Evolutionary conservation across 352 stramenopile genomes (phyloP).

Genomic region (Globisporangium takayamanum): DNA sequence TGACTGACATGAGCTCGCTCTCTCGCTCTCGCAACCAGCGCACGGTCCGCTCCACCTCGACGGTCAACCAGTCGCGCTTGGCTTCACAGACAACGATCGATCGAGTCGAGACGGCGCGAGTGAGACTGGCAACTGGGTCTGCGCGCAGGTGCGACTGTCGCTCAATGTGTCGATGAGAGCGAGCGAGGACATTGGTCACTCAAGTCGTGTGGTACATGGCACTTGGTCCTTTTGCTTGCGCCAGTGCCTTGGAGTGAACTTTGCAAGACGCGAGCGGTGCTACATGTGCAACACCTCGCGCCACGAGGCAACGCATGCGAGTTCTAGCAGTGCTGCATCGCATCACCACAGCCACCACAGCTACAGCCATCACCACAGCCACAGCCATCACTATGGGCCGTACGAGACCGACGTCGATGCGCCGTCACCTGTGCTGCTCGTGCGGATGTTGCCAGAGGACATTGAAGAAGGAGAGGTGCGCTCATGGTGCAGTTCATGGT

Average conservation of each 20-base stretch:
- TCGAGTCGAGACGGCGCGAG: background rate
- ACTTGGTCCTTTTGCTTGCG: no score
- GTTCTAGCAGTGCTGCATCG: no score
- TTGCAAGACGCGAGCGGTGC: conserved; percentile 47
- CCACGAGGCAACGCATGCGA: background rate
- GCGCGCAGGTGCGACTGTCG: conserved; percentile 32
- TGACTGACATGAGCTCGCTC: background rate
- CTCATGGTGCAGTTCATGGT: background rate
- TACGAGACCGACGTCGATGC: conserved; percentile 11
- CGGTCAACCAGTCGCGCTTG: conserved; percentile 32
- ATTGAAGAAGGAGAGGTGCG: conserved; percentile 73
- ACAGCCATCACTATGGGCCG: background rate
- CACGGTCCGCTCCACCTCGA: conserved; percentile 49
- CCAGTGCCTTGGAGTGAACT: conserved; percentile 28
- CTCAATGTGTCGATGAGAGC: no score
- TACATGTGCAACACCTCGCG: conserved; percentile 66
- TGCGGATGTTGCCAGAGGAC: conserved; percentile 63
- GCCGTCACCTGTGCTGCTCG: conserved; percentile 57
- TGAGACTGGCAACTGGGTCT: conserved; percentile 46
- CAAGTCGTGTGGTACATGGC: no score
- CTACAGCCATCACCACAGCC: background rate
- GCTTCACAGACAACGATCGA: conserved; percentile 37
- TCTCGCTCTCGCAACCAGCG: conserved; percentile 18
- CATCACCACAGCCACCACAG: no score
- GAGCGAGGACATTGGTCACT: no score